These are phyloP conservation scores for Fagus sylvatica DNA, from an alignment of 306 rosid species.

Conservation along the genomic window DNA sequence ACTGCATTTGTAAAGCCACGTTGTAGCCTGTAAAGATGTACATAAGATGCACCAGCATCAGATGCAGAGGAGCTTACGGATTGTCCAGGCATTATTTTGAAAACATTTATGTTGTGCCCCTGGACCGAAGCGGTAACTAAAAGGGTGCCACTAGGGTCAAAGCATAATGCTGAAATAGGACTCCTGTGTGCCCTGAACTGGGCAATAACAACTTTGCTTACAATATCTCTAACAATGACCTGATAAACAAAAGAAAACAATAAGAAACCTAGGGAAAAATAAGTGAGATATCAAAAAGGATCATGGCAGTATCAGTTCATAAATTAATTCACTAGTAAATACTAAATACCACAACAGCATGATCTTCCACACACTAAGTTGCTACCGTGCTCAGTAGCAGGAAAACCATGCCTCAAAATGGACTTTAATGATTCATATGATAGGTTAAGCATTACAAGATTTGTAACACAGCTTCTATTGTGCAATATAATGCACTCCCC, in stretches of 20 bases:
- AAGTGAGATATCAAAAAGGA: constrained; percentile 5
- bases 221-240: constrained; percentile 88
- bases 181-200: constrained; percentile 93
- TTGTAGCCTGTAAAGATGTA: constrained; percentile 85
- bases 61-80: constrained; percentile 42
- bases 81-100: constrained; percentile 65
- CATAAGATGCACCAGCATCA: constrained; percentile 49
- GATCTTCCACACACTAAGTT: background rate
- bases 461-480: background rate
- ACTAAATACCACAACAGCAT: constrained; percentile 11
- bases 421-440: constrained; percentile 1
- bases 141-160: constrained; percentile 90
- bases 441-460: background rate
- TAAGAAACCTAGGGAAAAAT: constrained; percentile 15
- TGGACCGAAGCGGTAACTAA: constrained; percentile 91
- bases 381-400: background rate
- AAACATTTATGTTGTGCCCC: constrained; percentile 95
- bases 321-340: constrained; percentile 9
- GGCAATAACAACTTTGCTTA: constrained; percentile 67
- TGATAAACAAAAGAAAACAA: constrained; percentile 35
- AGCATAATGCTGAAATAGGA: constrained; percentile 90
- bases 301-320: background rate
- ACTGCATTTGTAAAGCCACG: constrained; percentile 97
- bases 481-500: background rate
- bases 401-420: constrained; percentile 4